Evolutionary conservation across 192 early-diverging fungal species (phyloP), one percentile per base, ranked within the genome.

Genomic region (Backusella tarrabulga): DNA sequence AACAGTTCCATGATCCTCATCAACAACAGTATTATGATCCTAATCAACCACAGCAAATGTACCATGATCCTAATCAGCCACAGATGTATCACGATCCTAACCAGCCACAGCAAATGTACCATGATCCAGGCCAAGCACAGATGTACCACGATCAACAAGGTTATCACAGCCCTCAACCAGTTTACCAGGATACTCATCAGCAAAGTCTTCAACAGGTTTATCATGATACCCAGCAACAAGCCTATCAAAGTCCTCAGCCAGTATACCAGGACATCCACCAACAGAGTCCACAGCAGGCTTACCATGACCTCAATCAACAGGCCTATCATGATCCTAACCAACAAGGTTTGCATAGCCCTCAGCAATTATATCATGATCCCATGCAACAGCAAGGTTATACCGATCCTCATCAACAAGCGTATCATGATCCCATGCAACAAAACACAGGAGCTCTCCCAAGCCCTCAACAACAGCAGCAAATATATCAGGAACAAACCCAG

Each of bases 41-140:
- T 8, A 21, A 69, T 8, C 68, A 32, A n/a, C 68, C 11, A 35
- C 34, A 67, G 2, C 26, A 35, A n/a, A 69, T 69, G 68, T 69
- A 69, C 19, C 68, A 69, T 35, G 68, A 69, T 36, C 68, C 68
- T 35, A 35, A 69, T 36, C 32, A 34, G 23, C 21, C 23, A 40
- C 68, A 70, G n/a, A 69, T 71, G 40, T 72, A 72, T 50, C 42
- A 72, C 26, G 71, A 72, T 50, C 71, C 40, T 44, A 72, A 50
- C 29, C 36, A 63, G 11, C 23, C 23, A 63, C 23, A 63, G 3
- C 56, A 63, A 63, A 63, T 70, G 68, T 70, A 70, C 4, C 68
- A 70, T 36, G 68, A 70, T 40, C 68, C 68, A 21, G 21, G 42
- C 12, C 34, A 35, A 9, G 2, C 56, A 40, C 42, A 70, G 35